Conservation (phyloP, 345 rosid species). For the Populus euphratica region DNA sequence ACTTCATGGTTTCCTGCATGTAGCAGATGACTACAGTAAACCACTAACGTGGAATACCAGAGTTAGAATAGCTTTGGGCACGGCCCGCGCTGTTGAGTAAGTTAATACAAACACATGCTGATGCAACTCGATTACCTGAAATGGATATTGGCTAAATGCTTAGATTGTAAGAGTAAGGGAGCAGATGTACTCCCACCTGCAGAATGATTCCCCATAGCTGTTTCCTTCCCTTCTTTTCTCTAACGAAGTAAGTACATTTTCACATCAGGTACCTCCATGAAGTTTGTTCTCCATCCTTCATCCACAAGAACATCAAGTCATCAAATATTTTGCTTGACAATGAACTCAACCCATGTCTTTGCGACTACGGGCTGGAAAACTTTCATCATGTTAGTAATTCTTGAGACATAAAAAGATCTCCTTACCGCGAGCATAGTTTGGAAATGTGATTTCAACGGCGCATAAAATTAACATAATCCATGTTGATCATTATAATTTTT, state of each 20-base stretch:
- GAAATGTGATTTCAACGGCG: too few species aligned
- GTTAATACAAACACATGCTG: slow-evolving; percentile 9
- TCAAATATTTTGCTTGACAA: slow-evolving; percentile 82
- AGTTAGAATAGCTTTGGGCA: slow-evolving; percentile 78
- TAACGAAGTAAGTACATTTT: too few species aligned
- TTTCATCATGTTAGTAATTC: slow-evolving; percentile 55
- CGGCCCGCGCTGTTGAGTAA: slow-evolving; percentile 87
- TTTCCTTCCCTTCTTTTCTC: too few species aligned
- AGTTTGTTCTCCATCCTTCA: slow-evolving; percentile 71
- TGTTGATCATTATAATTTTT: not conserved
- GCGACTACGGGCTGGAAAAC: slow-evolving; percentile 77
- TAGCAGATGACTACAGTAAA: slow-evolving; percentile 85
- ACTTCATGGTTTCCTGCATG: slow-evolving; percentile 77
- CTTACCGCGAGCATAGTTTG: too few species aligned
- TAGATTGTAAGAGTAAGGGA: too few species aligned
- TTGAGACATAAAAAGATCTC: too few species aligned
- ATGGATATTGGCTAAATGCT: too few species aligned
- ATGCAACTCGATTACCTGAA: too few species aligned
- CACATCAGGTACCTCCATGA: slow-evolving; percentile 83
- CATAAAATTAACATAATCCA: too few species aligned
- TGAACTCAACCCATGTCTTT: slow-evolving; percentile 73
- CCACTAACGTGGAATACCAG: slow-evolving; percentile 98
- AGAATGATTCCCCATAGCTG: too few species aligned
- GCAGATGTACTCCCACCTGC: too few species aligned
- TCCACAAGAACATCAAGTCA: slow-evolving; percentile 95